Base-by-base conservation (phyloP, 305 asterid species). In the Fraxinus paxiana region DNA sequence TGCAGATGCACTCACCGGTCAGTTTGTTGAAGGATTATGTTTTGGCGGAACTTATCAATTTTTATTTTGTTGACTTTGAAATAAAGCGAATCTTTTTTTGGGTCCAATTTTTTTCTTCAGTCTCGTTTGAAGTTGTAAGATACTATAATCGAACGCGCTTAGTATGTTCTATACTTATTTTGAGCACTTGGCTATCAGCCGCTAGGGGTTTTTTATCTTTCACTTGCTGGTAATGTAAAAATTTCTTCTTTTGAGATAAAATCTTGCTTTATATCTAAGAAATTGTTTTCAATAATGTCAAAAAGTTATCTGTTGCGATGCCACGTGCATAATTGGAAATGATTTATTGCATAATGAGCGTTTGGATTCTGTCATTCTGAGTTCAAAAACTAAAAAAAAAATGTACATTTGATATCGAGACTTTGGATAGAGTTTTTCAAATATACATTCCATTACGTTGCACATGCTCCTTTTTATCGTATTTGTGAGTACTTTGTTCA, bases 121-220 rank as follows among this genome's bases (percentile, higher is more conserved):
- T 48, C 67, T 18, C 63, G 56, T 30, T 7, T 67, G 30, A 77
- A 37, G 28, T n/a, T 48, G 69, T 54, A 73, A 3, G 24, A 6
- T 67, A 77, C 51, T 46, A 51, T 82, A 56, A 69, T 69, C 82
- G 54, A 26, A 79, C 80, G 75, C 38, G 81, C 71, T 56, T 38
- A 20, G 73, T 54, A 37, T 77, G 34, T 31, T 22, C 67, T 75
- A 26, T 79, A 17, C 72, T 24, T 38, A 28, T 72, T 75, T 82
- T 43, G 80, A 70, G 80, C 82, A 75, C 54, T 75, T 69, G 83
- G 85, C 81, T 79, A 54, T 78, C 51, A 30, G 77, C 71, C 69
- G 56, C 31, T 74, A 9, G 80, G 61, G 81, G 10, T 20, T 43
- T 78, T 78, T 79, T 33, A 54, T 76, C 80, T 82, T 18, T 82